A percentile compares a stretch with the other conserved stretches of the same genome.
These are phyloP conservation scores for Colletotrichum nymphaeae DNA, from an alignment of 2,329 filamentous ascomycete genomes.

Conservation along the genomic window DNA sequence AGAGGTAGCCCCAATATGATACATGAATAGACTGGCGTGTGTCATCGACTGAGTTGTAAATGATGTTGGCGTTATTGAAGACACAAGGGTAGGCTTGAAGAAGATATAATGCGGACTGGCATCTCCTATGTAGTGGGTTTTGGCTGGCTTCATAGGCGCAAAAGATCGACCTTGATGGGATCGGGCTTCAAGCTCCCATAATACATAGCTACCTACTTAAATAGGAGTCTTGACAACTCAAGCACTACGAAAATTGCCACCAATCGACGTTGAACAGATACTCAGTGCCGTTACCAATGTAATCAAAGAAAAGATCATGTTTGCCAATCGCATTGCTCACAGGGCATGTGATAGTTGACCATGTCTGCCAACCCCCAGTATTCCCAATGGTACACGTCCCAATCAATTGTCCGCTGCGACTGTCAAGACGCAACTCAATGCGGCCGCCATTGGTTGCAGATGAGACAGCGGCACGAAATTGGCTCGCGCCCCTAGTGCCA, in stretches of 20 bases:
- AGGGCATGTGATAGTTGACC: conserved; percentile 38
- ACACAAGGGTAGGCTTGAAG: too few relatives aligned
- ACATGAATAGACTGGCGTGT: too few relatives aligned
- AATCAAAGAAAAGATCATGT: neutral
- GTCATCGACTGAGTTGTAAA: too few relatives aligned
- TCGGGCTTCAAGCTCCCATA: too few relatives aligned
- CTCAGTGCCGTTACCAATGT: neutral
- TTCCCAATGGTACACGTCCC: conserved; percentile 41
- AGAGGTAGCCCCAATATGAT: too few relatives aligned
- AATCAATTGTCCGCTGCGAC: conserved; percentile 40
- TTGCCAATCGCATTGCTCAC: conserved; percentile 37
- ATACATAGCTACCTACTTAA: too few relatives aligned
- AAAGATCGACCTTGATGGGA: too few relatives aligned
- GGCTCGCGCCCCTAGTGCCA: conserved; percentile 39
- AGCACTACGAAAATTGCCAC: conserved; percentile 39
- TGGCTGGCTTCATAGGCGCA: too few relatives aligned
- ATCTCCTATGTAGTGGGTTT: too few relatives aligned
- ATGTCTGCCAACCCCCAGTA: conserved; percentile 43
- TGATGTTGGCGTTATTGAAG: too few relatives aligned
- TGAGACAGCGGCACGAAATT: conserved; percentile 40
- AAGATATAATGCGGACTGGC: too few relatives aligned
- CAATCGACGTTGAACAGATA: conserved; percentile 40
- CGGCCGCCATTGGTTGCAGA: conserved; percentile 37
- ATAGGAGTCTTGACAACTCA: too few relatives aligned
- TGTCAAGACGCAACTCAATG: conserved; percentile 44